Evolutionary conservation across 2,329 filamentous ascomycete species (phyloP), one percentile per base, ranked within the genome.

Genomic region (Macrophomina pseudophaseolina): DNA sequence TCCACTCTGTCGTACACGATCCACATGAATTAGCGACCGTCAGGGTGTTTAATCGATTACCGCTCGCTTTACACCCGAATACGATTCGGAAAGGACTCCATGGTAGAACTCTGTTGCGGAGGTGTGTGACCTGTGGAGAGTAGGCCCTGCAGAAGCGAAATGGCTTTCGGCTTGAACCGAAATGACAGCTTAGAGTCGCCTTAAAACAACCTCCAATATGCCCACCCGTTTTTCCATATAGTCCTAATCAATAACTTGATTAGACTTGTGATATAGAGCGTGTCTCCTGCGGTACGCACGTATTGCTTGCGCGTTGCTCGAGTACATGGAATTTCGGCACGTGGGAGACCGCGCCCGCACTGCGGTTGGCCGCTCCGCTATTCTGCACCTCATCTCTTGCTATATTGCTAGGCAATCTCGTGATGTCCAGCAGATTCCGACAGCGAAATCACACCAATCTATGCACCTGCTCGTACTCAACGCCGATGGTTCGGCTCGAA

Each of bases 81-180:
- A 7, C n/a, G 3, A 5, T 11, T 28, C 30, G 6, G 18, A 38
- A n/a, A 12, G 30, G 8, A 44, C 42, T 44, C 12, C 7, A 44
- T 16, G 16, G 16, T 14, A 16, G 42, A 38, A 40, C 30, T 23
- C 44, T 11, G 44, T 28, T 60, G 44, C 40, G 44, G 44, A 14
- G 32, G 12, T 44, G 7, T 48, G 46, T 49, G 32, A 49, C 28
- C 14, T 49, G 44, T 48, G 58, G 58, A 49, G 58, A 49, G 18
- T 38, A 12, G 30, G n/a, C 9, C 8, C 6, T 48, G 58, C n/a
- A 30, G 58, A 62, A 62, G 58, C 58, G 58, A 62, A 49, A 62
- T 62, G 46, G 23, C 42, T 5, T 18, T 60, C 58, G 42, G 32
- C 18, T 28, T 62, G 58, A 62, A 49, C 9, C 58, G 58, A 62